Conservation (phyloP, 2,329 filamentous ascomycete genomes). For the Apiospora arundinis region DNA sequence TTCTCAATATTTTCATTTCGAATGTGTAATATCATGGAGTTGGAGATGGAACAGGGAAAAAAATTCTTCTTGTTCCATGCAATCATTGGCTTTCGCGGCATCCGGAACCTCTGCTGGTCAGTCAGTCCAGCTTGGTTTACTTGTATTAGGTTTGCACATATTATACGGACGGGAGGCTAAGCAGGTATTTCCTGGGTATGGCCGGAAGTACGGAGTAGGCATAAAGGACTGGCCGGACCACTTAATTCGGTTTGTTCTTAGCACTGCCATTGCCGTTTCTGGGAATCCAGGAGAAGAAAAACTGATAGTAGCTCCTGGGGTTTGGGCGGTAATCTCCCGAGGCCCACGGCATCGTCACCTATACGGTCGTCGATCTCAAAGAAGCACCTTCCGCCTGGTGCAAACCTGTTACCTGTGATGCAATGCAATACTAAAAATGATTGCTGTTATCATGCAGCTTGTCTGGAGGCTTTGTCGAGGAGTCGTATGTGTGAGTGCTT, state of each 20-base stretch:
- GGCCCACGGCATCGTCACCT: conserved; percentile 18
- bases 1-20: neutral
- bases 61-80: neutral
- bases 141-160: neutral
- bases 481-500: too few relatives aligned
- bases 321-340: conserved; percentile 17
- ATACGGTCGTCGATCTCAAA: conserved; percentile 15
- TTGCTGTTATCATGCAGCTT: conserved; percentile 10
- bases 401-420: neutral
- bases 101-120: neutral
- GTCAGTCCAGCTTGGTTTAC: too few relatives aligned
- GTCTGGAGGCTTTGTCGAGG: neutral
- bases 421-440: neutral
- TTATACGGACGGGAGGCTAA: neutral
- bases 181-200: neutral
- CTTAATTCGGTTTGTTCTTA: neutral
- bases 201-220: neutral
- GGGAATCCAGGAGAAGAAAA: neutral
- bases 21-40: neutral
- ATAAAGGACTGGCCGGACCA: conserved; percentile 1
- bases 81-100: neutral
- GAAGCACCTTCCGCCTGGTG: conserved; percentile 1
- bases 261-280: conserved; percentile 7
- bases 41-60: neutral
- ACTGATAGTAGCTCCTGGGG: conserved; percentile 2